phyloP scores from a whole-genome alignment of 495 filamentous ascomycete genomes.

The Jackrogersella multiformis region DNA sequence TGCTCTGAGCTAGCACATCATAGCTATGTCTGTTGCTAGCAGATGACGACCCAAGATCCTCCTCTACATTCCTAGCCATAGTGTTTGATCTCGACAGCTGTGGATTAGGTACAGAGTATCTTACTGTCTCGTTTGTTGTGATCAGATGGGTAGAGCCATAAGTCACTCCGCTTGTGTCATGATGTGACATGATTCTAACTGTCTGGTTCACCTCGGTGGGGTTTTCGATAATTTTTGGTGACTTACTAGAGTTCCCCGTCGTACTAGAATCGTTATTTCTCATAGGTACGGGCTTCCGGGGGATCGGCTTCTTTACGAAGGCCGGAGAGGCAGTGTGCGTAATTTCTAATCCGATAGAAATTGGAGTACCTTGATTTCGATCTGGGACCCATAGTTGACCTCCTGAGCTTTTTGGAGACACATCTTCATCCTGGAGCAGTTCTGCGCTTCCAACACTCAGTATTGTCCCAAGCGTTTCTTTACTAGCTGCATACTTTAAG shows the following conservation, averaged over 20 bases:
- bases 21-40: background rate
- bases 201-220: background rate
- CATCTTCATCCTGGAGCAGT: slow-evolving; percentile 42
- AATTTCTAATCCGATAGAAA: slow-evolving; percentile 40
- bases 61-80: slow-evolving; percentile 30
- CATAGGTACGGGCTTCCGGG: slow-evolving; percentile 46
- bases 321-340: slow-evolving; percentile 38
- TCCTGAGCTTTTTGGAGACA: slow-evolving; percentile 14
- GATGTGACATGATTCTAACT: background rate
- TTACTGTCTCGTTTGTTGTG: background rate
- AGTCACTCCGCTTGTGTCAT: background rate
- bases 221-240: background rate
- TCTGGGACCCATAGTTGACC: slow-evolving; percentile 7
- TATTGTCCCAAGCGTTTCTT: slow-evolving; percentile 55
- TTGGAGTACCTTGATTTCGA: slow-evolving; percentile 5
- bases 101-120: slow-evolving; percentile 10
- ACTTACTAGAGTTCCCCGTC: background rate
- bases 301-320: slow-evolving; percentile 48
- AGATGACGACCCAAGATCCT: slow-evolving; percentile 16
- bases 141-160: background rate
- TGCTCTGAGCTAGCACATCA: slow-evolving; percentile 15
- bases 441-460: slow-evolving; percentile 53
- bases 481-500: slow-evolving; percentile 46
- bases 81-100: slow-evolving; percentile 28
- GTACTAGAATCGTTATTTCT: slow-evolving; percentile 27